Evolutionary conservation across 2,329 filamentous ascomycete genomes (phyloP).

Genomic region (Neopestalotiopsis rosae): DNA sequence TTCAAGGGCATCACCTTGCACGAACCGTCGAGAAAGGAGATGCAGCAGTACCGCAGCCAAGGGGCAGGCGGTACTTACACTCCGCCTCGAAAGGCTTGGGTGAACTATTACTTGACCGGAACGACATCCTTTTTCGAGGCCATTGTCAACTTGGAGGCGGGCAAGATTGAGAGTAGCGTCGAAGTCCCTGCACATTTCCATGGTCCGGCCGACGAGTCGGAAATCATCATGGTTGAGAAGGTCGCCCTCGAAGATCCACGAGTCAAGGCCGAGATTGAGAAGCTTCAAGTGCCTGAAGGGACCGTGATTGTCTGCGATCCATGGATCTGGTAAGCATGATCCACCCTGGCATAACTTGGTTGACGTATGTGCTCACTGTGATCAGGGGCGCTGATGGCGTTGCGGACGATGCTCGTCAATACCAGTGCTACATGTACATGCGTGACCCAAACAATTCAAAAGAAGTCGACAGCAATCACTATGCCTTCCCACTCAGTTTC

Average conservation of each 20-base stretch:
- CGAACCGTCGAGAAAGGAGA: conserved; percentile 15
- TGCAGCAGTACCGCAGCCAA: conserved; percentile 14
- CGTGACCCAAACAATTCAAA: conserved; percentile 12
- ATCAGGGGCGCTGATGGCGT: conserved; percentile 14
- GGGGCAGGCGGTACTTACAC: neutral
- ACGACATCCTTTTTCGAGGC: conserved; percentile 16
- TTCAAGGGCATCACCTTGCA: conserved; percentile 15
- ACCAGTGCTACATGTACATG: conserved; percentile 18
- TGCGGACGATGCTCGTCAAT: conserved; percentile 7
- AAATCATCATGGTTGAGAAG: conserved; percentile 14
- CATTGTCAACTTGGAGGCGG: neutral
- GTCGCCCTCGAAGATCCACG: conserved; percentile 9
- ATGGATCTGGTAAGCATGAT: conserved; percentile 15
- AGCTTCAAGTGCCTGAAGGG: conserved; percentile 9
- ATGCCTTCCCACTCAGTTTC: conserved; percentile 13
- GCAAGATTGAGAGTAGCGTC: conserved; percentile 7
- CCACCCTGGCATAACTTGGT: neutral
- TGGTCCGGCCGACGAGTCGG: conserved; percentile 8
- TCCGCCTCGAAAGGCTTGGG: conserved; percentile 12
- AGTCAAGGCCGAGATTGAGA: conserved; percentile 15
- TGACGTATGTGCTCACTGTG: neutral
- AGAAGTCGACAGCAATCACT: conserved; percentile 17
- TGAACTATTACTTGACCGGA: conserved; percentile 14
- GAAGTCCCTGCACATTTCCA: conserved; percentile 15
- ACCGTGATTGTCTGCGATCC: conserved; percentile 13